Base-by-base conservation (phyloP, 768 basidiomycete genomes). In the Trametes gibbosa region DNA sequence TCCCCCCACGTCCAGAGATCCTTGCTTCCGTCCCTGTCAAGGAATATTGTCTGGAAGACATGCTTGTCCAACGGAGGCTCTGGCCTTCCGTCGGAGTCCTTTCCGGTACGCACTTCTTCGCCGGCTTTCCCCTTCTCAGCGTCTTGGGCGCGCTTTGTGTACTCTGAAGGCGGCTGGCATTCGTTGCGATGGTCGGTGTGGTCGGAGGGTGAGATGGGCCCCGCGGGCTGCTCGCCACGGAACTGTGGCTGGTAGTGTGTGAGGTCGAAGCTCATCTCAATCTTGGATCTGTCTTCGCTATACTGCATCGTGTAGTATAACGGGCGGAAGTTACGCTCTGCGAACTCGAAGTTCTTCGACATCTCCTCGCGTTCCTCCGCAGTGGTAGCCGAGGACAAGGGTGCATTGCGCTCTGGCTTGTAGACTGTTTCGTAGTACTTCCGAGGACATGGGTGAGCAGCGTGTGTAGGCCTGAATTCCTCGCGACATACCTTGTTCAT, bases 261-360 rank as follows among this genome's bases (percentile, higher is more conserved):
- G 29, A 80, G 65, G 62, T 81, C 79, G 66, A 81, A 81, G 63
- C 77, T 78, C 81, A 81, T 82, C 66, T 81, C 80, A 47, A 81
- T 73, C 72, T 77, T 80, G 37, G 68, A 71, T 61, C 74, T 78
- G 63, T 79, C 78, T 25, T 69, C 53, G 6, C 72, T 73, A 51
- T 81, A 77, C 51, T 75, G 77, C 60, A 75, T 72, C 32, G 78
- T 79, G 63, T 76, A 81, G 63, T 81, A 80, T 16, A 81, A 72
- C 2, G 78, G 78, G 1, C 73, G 67, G 62, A 79, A 81, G 53
- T 74, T 70, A 29, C 72, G 70, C 50, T 73, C 62, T 1, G 76
- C 77, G 52, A 78, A 77, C 19, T 63, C 64, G 56, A 67, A 73
- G 57, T 68, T 71, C 42, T 74, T 67, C 42, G 65, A 60, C 43